These are phyloP conservation scores for Chloranthus sessilifolius DNA, from an alignment of 164 flowering plant genomes.

Conservation along the genomic window DNA sequence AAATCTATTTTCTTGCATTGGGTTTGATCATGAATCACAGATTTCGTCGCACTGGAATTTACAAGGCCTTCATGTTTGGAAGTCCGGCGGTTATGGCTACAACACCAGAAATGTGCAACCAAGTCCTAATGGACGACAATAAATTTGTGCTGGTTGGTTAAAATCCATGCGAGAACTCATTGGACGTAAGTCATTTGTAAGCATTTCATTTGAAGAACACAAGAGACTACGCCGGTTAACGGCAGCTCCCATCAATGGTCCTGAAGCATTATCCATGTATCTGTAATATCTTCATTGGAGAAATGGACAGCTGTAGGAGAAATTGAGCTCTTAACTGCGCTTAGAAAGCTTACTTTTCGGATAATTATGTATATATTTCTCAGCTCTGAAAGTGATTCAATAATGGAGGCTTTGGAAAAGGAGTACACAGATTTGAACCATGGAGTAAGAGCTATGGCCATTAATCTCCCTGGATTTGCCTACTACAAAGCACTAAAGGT, in stretches of 20 bases:
- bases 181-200: conserved; percentile 65
- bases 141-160: conserved; percentile 81
- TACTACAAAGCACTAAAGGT: conserved; percentile 81
- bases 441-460: conserved; percentile 83
- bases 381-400: conserved; percentile 46
- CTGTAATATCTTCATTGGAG: conserved; percentile 38
- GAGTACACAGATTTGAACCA: conserved; percentile 61
- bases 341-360: conserved; percentile 66
- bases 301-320: conserved; percentile 56
- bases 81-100: conserved; percentile 68
- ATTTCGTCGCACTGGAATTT: conserved; percentile 55
- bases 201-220: conserved; percentile 63
- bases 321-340: conserved; percentile 66
- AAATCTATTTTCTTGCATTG: too few relatives aligned
- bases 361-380: conserved; percentile 74
- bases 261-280: conserved; percentile 56
- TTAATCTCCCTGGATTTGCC: conserved; percentile 84
- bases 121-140: conserved; percentile 69
- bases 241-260: conserved; percentile 73
- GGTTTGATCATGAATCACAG: conserved; percentile 33
- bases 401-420: conserved; percentile 55
- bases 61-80: conserved; percentile 87
- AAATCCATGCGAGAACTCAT: conserved; percentile 52
- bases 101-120: conserved; percentile 49
- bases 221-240: conserved; percentile 66